phyloP scores from a whole-genome alignment of 176 grass and related monocot genomes.

The Triticum urartu region DNA sequence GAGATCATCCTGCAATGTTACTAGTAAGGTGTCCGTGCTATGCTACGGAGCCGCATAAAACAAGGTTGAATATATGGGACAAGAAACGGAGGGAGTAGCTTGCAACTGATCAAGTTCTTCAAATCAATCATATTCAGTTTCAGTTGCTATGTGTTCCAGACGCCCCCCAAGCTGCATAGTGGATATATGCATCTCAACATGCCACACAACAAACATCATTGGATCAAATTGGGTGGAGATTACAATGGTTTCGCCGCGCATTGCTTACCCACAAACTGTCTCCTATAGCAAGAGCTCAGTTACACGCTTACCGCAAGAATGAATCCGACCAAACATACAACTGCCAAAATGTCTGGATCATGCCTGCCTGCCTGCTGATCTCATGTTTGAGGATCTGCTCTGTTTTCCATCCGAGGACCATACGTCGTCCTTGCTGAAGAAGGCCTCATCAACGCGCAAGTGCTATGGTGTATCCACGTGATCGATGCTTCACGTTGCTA shows the following conservation, averaged over 20 bases:
- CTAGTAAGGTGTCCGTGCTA: too few species aligned
- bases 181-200: not conserved
- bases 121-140: not conserved
- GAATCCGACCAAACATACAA: not conserved
- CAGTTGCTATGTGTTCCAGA: not conserved
- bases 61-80: too few species aligned
- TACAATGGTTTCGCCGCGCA: not conserved
- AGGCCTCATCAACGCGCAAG: not conserved
- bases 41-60: too few species aligned
- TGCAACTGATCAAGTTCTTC: not conserved
- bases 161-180: not conserved
- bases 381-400: not conserved
- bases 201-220: not conserved
- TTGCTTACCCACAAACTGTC: not conserved
- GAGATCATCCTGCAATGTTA: too few species aligned
- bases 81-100: too few species aligned
- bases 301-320: not conserved
- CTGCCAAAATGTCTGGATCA: not conserved
- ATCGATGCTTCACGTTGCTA: not conserved
- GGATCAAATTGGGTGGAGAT: not conserved
- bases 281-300: not conserved
- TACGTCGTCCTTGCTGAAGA: not conserved
- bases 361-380: not conserved
- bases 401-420: not conserved
- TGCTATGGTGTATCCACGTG: not conserved